These are phyloP conservation scores for Dictyostelium intermedium DNA, from an alignment of 78 protist species.

Conservation along the genomic window DNA sequence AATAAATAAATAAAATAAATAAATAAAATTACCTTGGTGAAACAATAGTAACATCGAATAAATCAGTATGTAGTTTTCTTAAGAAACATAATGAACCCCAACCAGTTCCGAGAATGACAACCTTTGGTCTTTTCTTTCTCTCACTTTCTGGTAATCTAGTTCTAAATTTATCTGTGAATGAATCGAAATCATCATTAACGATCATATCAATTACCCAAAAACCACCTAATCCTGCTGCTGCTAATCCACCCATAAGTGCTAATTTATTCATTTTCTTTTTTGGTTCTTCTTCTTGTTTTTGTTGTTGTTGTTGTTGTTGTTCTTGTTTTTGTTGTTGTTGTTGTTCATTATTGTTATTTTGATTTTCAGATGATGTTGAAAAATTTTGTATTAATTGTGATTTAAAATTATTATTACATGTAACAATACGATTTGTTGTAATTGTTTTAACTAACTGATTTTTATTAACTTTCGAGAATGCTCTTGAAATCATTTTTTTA, in stretches of 20 bases:
- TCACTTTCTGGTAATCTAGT: constrained; percentile 29
- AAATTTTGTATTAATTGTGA: background rate
- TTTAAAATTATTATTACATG: background rate
- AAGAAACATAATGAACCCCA: constrained; percentile 73
- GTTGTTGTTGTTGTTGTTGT: background rate
- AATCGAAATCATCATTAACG: constrained; percentile 48
- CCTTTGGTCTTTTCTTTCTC: constrained; percentile 38
- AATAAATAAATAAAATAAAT: background rate
- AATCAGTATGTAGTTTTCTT: constrained; percentile 47
- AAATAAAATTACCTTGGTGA: constrained; percentile 23
- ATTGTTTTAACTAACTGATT: background rate
- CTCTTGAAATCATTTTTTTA: background rate
- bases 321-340: no score
- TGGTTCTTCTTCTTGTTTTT: background rate
- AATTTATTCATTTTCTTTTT: constrained; percentile 12
- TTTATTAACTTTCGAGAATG: background rate
- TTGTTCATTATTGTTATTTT: background rate
- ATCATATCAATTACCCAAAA: constrained; percentile 7
- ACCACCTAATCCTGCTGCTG: background rate
- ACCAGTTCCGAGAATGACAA: constrained; percentile 72
- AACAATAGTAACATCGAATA: constrained; percentile 50
- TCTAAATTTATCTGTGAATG: constrained; percentile 43
- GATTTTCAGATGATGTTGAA: background rate
- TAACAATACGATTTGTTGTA: background rate
- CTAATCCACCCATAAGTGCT: constrained; percentile 23